A percentile compares a stretch with the other conserved stretches of the same genome.
These are phyloP conservation scores for Aciculosporium take DNA, from an alignment of 2,329 filamentous ascomycete species.

Conservation along the genomic window DNA sequence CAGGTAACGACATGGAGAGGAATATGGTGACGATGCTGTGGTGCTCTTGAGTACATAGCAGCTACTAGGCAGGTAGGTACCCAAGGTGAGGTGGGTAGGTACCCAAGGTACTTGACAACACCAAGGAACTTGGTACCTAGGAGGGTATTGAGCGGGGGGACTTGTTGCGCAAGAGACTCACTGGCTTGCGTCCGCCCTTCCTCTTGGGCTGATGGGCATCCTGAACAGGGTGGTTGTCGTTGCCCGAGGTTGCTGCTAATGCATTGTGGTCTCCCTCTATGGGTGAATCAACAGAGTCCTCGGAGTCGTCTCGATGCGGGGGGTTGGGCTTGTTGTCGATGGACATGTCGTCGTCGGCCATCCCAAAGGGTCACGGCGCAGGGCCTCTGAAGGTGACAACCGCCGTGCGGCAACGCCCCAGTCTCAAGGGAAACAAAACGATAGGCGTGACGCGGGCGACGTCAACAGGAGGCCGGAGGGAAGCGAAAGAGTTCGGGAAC, in stretches of 20 bases:
- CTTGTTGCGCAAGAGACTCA: too few species aligned
- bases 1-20: neutral
- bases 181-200: conserved; percentile 94
- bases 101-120: too few species aligned
- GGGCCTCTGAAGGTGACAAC: conserved; percentile 17
- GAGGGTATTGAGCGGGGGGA: too few species aligned
- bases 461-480: conserved; percentile 1
- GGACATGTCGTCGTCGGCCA: conserved; percentile 54
- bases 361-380: conserved; percentile 30
- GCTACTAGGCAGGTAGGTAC: too few species aligned
- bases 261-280: conserved; percentile 38
- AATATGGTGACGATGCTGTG: too few species aligned
- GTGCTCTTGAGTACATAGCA: too few species aligned
- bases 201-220: conserved; percentile 66
- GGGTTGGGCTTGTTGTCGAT: conserved; percentile 35
- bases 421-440: conserved; percentile 17
- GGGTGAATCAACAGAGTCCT: conserved; percentile 47
- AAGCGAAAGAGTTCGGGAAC: neutral
- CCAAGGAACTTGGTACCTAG: too few species aligned
- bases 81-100: too few species aligned
- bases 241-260: conserved; percentile 16
- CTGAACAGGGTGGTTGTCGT: conserved; percentile 23
- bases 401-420: conserved; percentile 24
- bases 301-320: conserved; percentile 38
- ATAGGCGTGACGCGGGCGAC: conserved; percentile 10